Evolutionary conservation across 768 basidiomycete species (phyloP).

Genomic region (Russula dissimulans): DNA sequence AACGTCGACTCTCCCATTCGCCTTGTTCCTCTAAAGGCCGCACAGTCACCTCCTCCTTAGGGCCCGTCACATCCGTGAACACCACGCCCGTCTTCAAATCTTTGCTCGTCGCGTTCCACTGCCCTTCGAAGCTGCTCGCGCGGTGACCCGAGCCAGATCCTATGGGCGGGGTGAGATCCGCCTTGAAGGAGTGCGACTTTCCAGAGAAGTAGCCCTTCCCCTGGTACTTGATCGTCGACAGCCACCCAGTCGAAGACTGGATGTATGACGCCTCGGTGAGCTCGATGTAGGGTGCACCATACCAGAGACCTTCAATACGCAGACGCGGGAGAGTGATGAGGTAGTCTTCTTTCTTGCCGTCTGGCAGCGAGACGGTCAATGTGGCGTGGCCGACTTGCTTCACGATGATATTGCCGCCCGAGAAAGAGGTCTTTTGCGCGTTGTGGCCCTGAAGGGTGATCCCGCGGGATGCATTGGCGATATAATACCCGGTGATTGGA

Average conservation of each 20-base stretch:
- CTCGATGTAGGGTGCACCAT: conserved; percentile 88
- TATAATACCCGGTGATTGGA: conserved; percentile 78
- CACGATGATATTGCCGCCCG: conserved; percentile 70
- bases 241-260: conserved; percentile 51
- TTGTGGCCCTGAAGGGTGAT: conserved; percentile 76
- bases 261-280: conserved; percentile 78
- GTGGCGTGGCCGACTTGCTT: conserved; percentile 94
- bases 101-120: conserved; percentile 67
- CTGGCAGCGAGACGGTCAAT: conserved; percentile 55
- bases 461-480: conserved; percentile 72
- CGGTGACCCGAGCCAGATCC: conserved; percentile 22
- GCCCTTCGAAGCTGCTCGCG: conserved; percentile 54
- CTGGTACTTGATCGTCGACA: conserved; percentile 67
- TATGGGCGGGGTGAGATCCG: conserved; percentile 47
- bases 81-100: conserved; percentile 35
- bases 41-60: conserved; percentile 70
- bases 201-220: conserved; percentile 95
- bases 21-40: conserved; percentile 51
- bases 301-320: conserved; percentile 90
- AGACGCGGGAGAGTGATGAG: conserved; percentile 88
- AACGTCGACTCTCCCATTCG: conserved; percentile 78
- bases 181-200: conserved; percentile 89
- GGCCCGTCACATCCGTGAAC: conserved; percentile 71
- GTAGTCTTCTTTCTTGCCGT: conserved; percentile 57
- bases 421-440: conserved; percentile 94